A percentile compares a stretch with the other conserved stretches of the same genome.
phyloP scores from a whole-genome alignment of 2,329 filamentous ascomycete species.

The Xylariaceae sp. region DNA sequence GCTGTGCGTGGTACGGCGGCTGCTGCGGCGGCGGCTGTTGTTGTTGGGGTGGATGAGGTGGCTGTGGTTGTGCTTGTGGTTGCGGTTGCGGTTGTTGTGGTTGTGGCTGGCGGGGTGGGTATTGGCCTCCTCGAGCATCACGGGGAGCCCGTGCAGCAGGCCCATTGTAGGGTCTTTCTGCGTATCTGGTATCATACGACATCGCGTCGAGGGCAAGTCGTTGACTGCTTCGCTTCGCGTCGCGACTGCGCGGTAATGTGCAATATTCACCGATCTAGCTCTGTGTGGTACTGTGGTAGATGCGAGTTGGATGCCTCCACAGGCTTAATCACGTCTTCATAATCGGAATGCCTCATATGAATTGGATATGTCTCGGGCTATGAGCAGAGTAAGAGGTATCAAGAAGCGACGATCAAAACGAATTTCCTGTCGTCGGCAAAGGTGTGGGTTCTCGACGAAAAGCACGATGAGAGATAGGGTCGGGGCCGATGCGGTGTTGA shows the following conservation, averaged over 20 bases:
- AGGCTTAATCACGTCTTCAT: conserved; percentile 2
- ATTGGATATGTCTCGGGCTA: background rate
- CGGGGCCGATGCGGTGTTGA: background rate
- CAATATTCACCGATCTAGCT: conserved; percentile 12
- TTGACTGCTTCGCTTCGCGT: background rate
- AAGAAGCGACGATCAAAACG: background rate
- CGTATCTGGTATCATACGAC: conserved; percentile 48
- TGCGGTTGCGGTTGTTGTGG: background rate
- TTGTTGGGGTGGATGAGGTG: conserved; percentile 6
- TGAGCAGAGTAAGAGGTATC: conserved; percentile 13
- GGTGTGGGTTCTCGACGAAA: background rate
- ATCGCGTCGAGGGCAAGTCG: conserved; percentile 31
- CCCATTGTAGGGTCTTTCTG: conserved; percentile 44
- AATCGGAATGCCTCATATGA: conserved; percentile 9
- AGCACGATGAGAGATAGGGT: background rate
- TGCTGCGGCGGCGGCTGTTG: background rate
- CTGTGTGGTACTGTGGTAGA: background rate
- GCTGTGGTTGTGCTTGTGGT: background rate
- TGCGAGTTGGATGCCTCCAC: background rate
- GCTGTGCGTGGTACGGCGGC: conserved; percentile 14
- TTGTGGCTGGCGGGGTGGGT: conserved; percentile 7
- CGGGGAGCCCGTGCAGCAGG: conserved; percentile 38
- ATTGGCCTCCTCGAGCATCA: conserved; percentile 24
- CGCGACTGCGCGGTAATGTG: background rate
- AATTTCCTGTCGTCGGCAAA: background rate